Conservation (phyloP, 495 filamentous ascomycete genomes). For the Endocarpon pusillum region DNA sequence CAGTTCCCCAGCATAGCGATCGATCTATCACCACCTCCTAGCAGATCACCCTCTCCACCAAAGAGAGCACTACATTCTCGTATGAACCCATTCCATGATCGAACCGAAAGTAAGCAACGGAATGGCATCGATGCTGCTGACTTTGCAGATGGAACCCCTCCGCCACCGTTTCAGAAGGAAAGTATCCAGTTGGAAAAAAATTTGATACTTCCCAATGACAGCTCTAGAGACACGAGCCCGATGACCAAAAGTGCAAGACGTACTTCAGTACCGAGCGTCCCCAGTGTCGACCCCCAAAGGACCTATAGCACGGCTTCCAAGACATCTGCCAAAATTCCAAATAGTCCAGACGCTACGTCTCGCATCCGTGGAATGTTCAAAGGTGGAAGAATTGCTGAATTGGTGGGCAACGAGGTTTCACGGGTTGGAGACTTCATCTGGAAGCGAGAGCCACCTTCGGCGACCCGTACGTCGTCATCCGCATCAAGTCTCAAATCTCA, state of each 20-base stretch:
- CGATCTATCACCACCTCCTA: constrained; percentile 35
- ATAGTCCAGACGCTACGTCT: background rate
- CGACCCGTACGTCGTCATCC: constrained; percentile 24
- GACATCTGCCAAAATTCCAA: background rate
- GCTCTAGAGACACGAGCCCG: constrained; percentile 1
- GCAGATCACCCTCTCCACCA: constrained; percentile 32
- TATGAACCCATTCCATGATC: constrained; percentile 26
- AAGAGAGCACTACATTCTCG: constrained; percentile 29
- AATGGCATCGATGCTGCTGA: constrained; percentile 9
- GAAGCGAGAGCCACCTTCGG: constrained; percentile 26
- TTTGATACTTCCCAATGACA: constrained; percentile 5
- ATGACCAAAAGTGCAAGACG: background rate
- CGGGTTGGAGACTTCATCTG: constrained; percentile 38
- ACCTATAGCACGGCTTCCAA: background rate
- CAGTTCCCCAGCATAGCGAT: constrained; percentile 40
- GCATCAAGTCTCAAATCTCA: constrained; percentile 23
- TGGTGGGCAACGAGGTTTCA: constrained; percentile 38
- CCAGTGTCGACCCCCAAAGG: background rate
- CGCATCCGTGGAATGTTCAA: constrained; percentile 35
- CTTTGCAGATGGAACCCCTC: background rate
- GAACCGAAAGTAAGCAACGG: constrained; percentile 25
- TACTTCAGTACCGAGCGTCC: background rate
- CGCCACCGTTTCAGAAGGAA: too few relatives aligned
- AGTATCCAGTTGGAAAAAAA: constrained; percentile 15
- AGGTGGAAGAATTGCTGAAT: constrained; percentile 33